These are phyloP conservation scores for Sambucus nigra DNA, from an alignment of 129 eudicot genomes.

Conservation along the genomic window DNA sequence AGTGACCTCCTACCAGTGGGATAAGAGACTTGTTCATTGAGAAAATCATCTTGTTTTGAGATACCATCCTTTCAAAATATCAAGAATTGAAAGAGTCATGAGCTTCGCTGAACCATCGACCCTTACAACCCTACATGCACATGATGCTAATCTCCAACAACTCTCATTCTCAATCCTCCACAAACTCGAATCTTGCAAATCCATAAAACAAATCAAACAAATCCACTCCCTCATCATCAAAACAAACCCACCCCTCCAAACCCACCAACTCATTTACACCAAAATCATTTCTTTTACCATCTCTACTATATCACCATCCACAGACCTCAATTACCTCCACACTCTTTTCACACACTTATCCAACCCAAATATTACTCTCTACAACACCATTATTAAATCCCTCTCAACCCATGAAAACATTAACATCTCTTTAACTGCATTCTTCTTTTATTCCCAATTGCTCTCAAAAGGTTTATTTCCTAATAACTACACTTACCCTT, in stretches of 20 bases:
- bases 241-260: slow-evolving; percentile 22
- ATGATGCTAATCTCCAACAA: background rate
- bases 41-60: too few relatives aligned
- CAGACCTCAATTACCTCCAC: slow-evolving; percentile 30
- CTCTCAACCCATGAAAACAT: slow-evolving; percentile 9
- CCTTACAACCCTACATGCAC: slow-evolving; percentile 3
- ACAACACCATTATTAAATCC: slow-evolving; percentile 20
- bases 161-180: slow-evolving; percentile 6
- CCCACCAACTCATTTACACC: slow-evolving; percentile 22
- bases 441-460: slow-evolving; percentile 4
- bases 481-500: slow-evolving; percentile 37
- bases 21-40: too few relatives aligned
- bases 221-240: slow-evolving; percentile 24
- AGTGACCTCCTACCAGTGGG: too few relatives aligned
- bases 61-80: too few relatives aligned
- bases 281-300: slow-evolving; percentile 28
- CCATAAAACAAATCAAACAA: slow-evolving; percentile 38
- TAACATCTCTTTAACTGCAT: background rate
- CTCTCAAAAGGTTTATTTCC: slow-evolving; percentile 25
- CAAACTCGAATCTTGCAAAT: slow-evolving; percentile 22
- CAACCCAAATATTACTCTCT: slow-evolving; percentile 18
- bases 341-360: slow-evolving; percentile 16
- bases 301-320: slow-evolving; percentile 3
- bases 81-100: background rate
- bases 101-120: background rate